phyloP scores from a whole-genome alignment of 2,329 filamentous ascomycete genomes.

The Rhynchosporium secalis region DNA sequence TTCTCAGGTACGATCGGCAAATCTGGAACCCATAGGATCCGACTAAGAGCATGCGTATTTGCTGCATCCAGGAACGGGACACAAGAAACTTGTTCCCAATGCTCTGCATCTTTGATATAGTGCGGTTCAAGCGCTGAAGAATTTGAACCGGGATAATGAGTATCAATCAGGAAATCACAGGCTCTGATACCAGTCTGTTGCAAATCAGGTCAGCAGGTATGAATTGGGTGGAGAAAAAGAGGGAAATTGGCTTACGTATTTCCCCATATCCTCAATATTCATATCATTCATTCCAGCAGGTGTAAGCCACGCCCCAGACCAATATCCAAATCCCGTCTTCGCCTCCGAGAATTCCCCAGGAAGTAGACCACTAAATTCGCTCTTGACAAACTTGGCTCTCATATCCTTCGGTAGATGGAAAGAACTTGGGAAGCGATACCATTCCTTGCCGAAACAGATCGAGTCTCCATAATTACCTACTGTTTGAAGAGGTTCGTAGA shows the following conservation, averaged over 20 bases:
- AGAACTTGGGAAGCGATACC: conserved; percentile 95
- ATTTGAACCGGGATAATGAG: conserved; percentile 64
- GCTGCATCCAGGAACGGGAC: conserved; percentile 77
- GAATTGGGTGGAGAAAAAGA: not conserved
- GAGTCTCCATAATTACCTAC: conserved; percentile 62
- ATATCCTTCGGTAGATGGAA: conserved; percentile 85
- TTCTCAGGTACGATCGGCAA: conserved; percentile 66
- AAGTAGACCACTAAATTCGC: conserved; percentile 83
- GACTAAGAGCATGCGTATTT: conserved; percentile 69
- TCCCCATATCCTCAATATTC: conserved; percentile 81
- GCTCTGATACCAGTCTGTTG: conserved; percentile 63
- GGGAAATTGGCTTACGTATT: conserved; percentile 65
- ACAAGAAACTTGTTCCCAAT: conserved; percentile 79
- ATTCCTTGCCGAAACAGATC: conserved; percentile 93
- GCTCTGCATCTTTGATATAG: conserved; percentile 70
- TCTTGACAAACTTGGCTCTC: conserved; percentile 85
- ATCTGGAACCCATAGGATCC: conserved; percentile 81
- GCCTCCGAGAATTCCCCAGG: conserved; percentile 88
- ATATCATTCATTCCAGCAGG: conserved; percentile 87
- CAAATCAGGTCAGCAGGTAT: conserved; percentile 17
- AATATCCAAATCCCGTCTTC: conserved; percentile 64
- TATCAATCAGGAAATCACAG: conserved; percentile 87
- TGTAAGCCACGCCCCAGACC: conserved; percentile 80
- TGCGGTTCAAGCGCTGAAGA: conserved; percentile 74
- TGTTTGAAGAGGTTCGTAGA: conserved; percentile 66